These are phyloP conservation scores for Ascochyta koolunga DNA, from an alignment of 2,329 filamentous ascomycete species.

Conservation along the genomic window DNA sequence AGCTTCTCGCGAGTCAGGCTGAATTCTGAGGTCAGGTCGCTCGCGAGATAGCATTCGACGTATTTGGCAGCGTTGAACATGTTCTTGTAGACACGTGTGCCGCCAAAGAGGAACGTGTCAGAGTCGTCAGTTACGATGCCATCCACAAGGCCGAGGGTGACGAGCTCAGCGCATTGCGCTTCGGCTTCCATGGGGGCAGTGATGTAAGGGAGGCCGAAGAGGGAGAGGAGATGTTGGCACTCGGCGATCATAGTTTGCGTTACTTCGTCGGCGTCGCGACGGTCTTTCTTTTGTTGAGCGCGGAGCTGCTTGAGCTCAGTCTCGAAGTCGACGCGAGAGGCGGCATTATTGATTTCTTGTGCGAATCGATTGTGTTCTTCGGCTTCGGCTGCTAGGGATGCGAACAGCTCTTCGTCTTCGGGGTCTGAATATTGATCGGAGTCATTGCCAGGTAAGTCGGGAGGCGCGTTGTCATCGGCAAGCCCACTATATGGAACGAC, in stretches of 20 bases:
- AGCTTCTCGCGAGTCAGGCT: conserved; percentile 85
- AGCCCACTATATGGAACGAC: conserved; percentile 39
- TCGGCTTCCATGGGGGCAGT: conserved; percentile 99
- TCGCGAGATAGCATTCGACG: conserved; percentile 89
- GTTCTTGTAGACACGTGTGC: conserved; percentile 97
- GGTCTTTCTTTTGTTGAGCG: conserved; percentile 94
- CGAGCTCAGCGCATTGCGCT: conserved; percentile 93
- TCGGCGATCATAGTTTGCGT: conserved; percentile 95
- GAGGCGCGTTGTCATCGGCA: conserved; percentile 35
- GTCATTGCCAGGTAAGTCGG: conserved; percentile 37
- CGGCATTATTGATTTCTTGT: conserved; percentile 79
- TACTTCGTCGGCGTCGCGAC: conserved; percentile 94
- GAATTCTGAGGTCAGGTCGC: conserved; percentile 87
- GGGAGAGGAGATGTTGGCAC: conserved; percentile 84
- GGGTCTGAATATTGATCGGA: conserved; percentile 70
- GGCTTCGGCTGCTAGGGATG: conserved; percentile 84
- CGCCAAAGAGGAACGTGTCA: conserved; percentile 95
- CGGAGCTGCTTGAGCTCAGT: conserved; percentile 84
- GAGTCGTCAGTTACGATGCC: conserved; percentile 98
- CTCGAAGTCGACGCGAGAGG: conserved; percentile 77
- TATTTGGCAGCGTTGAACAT: conserved; percentile 99
- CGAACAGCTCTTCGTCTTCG: conserved; percentile 88
- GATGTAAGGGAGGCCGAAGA: conserved; percentile 95
- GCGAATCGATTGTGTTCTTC: conserved; percentile 95
- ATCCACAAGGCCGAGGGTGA: conserved; percentile 85